Percentiles rank a stretch among this genome's conserved stretches.
These are phyloP conservation scores for Fusarium protoensiforme DNA, from an alignment of 2,329 filamentous ascomycete species.

Conservation along the genomic window DNA sequence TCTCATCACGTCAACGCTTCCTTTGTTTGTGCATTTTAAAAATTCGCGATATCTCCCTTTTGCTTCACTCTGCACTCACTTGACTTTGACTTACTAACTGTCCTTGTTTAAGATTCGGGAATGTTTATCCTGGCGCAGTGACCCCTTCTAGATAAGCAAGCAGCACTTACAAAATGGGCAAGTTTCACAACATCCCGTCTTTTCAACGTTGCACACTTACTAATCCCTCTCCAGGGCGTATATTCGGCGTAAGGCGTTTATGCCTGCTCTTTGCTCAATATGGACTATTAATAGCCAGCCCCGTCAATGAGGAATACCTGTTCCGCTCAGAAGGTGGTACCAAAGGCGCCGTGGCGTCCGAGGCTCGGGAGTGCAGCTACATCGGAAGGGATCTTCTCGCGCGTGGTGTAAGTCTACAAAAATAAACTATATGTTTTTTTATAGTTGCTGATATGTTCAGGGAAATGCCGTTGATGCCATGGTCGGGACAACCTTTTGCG, in stretches of 20 bases:
- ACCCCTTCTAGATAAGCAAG: not conserved
- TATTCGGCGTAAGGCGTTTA: slow-evolving; percentile 5
- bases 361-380: slow-evolving; percentile 74
- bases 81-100: not conserved
- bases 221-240: slow-evolving; percentile 3
- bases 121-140: not conserved
- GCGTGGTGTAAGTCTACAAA: slow-evolving; percentile 56
- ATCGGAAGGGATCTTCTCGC: slow-evolving; percentile 74
- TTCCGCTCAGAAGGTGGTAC: slow-evolving; percentile 26
- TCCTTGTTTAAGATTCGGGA: not conserved
- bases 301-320: slow-evolving; percentile 21
- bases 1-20: slow-evolving; percentile 36
- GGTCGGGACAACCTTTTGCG: slow-evolving; percentile 78
- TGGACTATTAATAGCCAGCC: slow-evolving; percentile 16
- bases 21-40: slow-evolving; percentile 12
- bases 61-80: not conserved
- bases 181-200: slow-evolving; percentile 6
- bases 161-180: not conserved
- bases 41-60: not conserved
- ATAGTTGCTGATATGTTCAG: slow-evolving; percentile 41
- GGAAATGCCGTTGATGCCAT: slow-evolving; percentile 83
- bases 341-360: slow-evolving; percentile 75
- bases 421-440: not conserved
- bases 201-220: not conserved
- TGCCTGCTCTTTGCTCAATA: slow-evolving; percentile 22